Evolutionary conservation across 306 rosid genomes (phyloP).

Genomic region (Rubus parviflorus): DNA sequence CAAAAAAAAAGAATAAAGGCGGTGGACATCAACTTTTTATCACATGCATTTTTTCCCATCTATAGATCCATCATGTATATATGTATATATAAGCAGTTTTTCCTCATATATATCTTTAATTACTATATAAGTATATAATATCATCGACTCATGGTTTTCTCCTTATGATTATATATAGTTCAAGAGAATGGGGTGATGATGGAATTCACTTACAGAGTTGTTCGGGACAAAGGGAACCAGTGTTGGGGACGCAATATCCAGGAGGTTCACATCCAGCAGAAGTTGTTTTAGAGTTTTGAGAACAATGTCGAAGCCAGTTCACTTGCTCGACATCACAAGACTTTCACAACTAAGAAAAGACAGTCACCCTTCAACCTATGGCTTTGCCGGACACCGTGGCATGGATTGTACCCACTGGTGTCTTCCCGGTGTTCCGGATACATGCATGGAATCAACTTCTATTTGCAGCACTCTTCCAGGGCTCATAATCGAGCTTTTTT

Average conservation of each 20-base stretch:
- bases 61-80: no score
- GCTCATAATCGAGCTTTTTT: not conserved
- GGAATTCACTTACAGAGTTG: not conserved
- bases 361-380: slow-evolving; percentile 31
- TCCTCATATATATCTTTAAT: not conserved
- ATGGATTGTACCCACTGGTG: slow-evolving; percentile 35
- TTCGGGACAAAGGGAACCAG: slow-evolving; percentile 2
- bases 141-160: not conserved
- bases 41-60: no score
- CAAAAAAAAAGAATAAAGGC: no score
- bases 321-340: slow-evolving; percentile 27
- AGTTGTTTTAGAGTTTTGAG: slow-evolving; percentile 18
- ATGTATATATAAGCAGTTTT: not conserved
- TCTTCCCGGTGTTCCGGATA: slow-evolving; percentile 32
- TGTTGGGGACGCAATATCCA: not conserved
- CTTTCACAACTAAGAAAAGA: slow-evolving; percentile 31
- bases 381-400: slow-evolving; percentile 2
- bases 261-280: slow-evolving; percentile 11
- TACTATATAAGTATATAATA: not conserved
- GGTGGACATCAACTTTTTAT: no score
- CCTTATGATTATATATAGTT: not conserved
- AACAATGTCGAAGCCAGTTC: slow-evolving; percentile 15
- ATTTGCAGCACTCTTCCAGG: slow-evolving; percentile 12
- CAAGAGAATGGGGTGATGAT: slow-evolving; percentile 23
- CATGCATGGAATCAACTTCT: slow-evolving; percentile 30